These are phyloP conservation scores for Fusarium palustre DNA, from an alignment of 2,329 filamentous ascomycete genomes.

Conservation along the genomic window DNA sequence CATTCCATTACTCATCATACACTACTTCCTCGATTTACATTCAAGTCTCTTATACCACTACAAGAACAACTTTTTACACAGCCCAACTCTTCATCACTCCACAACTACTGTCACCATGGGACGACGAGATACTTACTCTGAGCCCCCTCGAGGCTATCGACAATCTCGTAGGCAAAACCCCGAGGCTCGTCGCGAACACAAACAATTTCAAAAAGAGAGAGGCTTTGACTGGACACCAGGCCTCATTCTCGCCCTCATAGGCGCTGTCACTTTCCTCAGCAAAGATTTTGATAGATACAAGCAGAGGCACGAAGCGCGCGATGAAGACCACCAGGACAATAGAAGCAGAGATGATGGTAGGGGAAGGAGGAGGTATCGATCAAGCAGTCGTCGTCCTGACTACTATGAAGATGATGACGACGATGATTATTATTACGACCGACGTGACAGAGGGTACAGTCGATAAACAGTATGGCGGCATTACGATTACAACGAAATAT, in stretches of 20 bases:
- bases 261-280: slow-evolving; percentile 53
- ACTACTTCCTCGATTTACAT: neutral
- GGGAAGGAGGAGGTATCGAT: slow-evolving; percentile 28
- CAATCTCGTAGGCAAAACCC: slow-evolving; percentile 17
- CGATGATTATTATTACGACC: neutral
- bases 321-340: slow-evolving; percentile 2
- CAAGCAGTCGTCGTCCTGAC: slow-evolving; percentile 12
- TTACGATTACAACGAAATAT: slow-evolving; percentile 13
- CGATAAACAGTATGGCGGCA: slow-evolving; percentile 1
- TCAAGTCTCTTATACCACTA: neutral
- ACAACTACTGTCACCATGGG: slow-evolving; percentile 25
- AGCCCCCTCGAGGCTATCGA: slow-evolving; percentile 24
- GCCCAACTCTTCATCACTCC: neutral
- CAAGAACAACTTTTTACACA: neutral
- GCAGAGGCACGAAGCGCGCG: slow-evolving; percentile 13
- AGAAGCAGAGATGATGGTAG: slow-evolving; percentile 29
- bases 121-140: slow-evolving; percentile 32
- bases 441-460: slow-evolving; percentile 25
- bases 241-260: slow-evolving; percentile 54
- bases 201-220: slow-evolving; percentile 45
- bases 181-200: slow-evolving; percentile 26
- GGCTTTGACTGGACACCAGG: slow-evolving; percentile 58
- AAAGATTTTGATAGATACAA: slow-evolving; percentile 51
- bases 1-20: neutral
- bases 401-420: slow-evolving; percentile 29